phyloP scores from a whole-genome alignment of 768 basidiomycete species.

The Trametopsis cervina region DNA sequence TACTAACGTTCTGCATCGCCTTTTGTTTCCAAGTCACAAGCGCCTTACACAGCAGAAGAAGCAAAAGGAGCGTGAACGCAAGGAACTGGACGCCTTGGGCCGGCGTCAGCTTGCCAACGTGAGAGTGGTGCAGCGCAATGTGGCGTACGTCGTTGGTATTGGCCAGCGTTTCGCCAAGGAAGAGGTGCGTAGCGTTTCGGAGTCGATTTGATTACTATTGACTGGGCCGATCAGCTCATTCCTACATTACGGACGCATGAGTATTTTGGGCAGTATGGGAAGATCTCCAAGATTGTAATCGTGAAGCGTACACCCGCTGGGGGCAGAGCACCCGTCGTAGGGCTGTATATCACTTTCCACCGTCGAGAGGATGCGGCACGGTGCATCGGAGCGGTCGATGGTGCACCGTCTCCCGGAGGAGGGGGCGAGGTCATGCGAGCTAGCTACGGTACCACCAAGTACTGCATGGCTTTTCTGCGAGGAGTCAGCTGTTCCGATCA shows the following conservation, averaged over 20 bases:
- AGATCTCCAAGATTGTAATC: conserved; percentile 91
- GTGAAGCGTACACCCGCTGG: conserved; percentile 82
- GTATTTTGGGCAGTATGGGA: conserved; percentile 98
- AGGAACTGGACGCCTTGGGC: conserved; percentile 83
- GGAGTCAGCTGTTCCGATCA: conserved; percentile 79
- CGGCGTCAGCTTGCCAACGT: conserved; percentile 87
- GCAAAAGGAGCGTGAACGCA: conserved; percentile 89
- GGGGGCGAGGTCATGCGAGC: conserved; percentile 87
- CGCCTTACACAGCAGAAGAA: conserved; percentile 94
- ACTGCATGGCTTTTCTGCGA: conserved; percentile 93
- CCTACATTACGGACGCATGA: conserved; percentile 90
- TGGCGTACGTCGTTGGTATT: conserved; percentile 94
- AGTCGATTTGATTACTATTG: not conserved
- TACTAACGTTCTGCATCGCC: conserved; percentile 5
- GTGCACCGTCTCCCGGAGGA: conserved; percentile 83
- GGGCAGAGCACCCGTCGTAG: conserved; percentile 67
- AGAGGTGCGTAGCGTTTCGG: conserved; percentile 56
- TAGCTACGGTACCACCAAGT: conserved; percentile 94
- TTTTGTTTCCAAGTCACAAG: conserved; percentile 61
- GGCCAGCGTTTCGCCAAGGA: conserved; percentile 93
- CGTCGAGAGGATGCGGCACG: conserved; percentile 92
- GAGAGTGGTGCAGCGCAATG: conserved; percentile 92
- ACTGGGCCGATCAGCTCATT: conserved; percentile 47
- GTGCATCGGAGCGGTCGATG: conserved; percentile 90
- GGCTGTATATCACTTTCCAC: conserved; percentile 96